These are phyloP conservation scores for Aurantiochytrium sp. DNA, from an alignment of 108 stramenopile genomes.

Conservation along the genomic window DNA sequence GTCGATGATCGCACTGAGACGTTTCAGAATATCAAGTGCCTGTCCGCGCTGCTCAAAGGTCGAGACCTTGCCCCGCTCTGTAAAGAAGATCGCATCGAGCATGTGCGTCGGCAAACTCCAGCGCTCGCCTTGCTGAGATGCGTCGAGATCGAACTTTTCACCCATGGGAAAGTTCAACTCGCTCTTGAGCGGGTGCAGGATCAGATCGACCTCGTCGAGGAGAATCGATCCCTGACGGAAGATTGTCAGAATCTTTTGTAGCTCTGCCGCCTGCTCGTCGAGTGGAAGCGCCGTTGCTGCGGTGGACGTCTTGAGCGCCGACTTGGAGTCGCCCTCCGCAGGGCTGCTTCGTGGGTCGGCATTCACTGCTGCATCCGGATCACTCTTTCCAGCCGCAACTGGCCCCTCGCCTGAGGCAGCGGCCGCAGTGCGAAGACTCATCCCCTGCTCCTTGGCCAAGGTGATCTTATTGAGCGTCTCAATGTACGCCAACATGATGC, in stretches of 20 bases:
- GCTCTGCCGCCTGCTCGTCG: slow-evolving; percentile 23
- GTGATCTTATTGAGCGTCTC: slow-evolving; percentile 8
- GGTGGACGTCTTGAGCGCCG: too few relatives aligned
- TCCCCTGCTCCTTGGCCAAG: background rate
- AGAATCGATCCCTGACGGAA: slow-evolving; percentile 26
- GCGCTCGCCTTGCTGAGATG: background rate
- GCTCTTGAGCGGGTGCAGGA: slow-evolving; percentile 35
- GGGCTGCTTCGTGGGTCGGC: background rate
- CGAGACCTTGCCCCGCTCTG: slow-evolving; percentile 13
- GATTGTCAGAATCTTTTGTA: slow-evolving; percentile 7
- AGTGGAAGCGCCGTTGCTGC: background rate
- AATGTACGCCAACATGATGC: slow-evolving; percentile 23
- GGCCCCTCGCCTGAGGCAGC: background rate
- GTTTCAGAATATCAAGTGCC: background rate
- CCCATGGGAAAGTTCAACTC: slow-evolving; percentile 45
- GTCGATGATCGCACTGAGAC: background rate
- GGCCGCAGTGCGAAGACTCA: background rate
- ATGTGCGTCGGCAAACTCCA: slow-evolving; percentile 32
- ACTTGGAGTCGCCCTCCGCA: background rate
- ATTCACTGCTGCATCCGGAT: background rate
- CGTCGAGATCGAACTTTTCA: slow-evolving; percentile 13
- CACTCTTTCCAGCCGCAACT: background rate
- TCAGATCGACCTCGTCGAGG: slow-evolving; percentile 40
- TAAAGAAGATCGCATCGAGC: slow-evolving; percentile 28
- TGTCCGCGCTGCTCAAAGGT: slow-evolving; percentile 25